These are phyloP conservation scores for Amanita pseudoporphyria DNA, from an alignment of 768 basidiomycete species.

Conservation along the genomic window DNA sequence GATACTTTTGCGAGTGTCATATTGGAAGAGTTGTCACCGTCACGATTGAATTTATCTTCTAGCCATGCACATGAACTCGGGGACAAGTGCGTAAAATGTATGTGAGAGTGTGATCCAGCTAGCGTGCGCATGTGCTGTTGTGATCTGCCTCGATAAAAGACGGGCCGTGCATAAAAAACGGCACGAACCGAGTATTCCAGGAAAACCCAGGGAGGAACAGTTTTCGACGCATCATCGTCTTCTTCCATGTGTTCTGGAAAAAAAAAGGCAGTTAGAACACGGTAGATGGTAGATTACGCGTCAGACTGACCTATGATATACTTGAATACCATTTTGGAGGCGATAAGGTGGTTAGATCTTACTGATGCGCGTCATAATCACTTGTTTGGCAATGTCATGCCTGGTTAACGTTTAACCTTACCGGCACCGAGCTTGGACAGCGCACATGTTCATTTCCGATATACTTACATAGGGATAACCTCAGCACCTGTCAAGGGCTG, in stretches of 20 bases:
- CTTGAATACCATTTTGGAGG: slow-evolving; percentile 3
- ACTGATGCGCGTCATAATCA: background rate
- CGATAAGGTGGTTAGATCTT: background rate
- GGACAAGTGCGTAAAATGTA: slow-evolving; percentile 87
- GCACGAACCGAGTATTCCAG: slow-evolving; percentile 75
- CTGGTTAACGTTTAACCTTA: too few relatives aligned
- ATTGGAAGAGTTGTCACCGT: background rate
- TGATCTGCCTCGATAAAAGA: background rate
- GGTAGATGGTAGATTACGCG: background rate
- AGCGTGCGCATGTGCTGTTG: slow-evolving; percentile 75
- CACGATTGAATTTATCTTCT: slow-evolving; percentile 7
- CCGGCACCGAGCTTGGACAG: too few relatives aligned
- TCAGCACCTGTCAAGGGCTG: background rate
- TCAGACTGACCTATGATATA: slow-evolving; percentile 2
- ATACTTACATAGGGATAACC: too few relatives aligned
- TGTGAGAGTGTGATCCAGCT: slow-evolving; percentile 50
- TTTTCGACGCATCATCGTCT: slow-evolving; percentile 64
- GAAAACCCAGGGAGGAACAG: slow-evolving; percentile 84
- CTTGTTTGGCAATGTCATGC: slow-evolving; percentile 1
- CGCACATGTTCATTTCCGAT: background rate
- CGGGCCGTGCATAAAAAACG: background rate
- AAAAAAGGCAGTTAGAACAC: background rate
- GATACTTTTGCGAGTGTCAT: slow-evolving; percentile 25
- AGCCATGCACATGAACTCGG: slow-evolving; percentile 54
- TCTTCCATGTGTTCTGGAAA: slow-evolving; percentile 90